These are phyloP conservation scores for Carex scoparia DNA, from an alignment of 176 grass and related monocot genomes.

Conservation along the genomic window DNA sequence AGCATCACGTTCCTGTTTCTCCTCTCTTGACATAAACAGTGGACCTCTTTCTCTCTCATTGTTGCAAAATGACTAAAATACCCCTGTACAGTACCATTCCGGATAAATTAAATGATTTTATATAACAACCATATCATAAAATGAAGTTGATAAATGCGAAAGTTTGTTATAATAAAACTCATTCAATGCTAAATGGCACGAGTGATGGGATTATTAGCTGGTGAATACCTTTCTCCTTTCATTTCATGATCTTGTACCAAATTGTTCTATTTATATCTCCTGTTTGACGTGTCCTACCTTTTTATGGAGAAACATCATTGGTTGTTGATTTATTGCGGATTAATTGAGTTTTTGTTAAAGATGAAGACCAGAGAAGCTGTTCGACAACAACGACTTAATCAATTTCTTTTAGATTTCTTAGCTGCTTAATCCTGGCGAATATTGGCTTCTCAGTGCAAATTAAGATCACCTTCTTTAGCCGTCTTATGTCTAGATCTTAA, in stretches of 20 bases:
- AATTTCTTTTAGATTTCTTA: no score
- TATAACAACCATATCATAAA: neutral
- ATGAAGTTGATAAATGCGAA: neutral
- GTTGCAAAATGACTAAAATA: neutral
- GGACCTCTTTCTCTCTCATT: neutral
- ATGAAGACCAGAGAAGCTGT: neutral
- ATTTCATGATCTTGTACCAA: neutral
- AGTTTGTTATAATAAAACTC: neutral
- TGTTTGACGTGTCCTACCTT: no score
- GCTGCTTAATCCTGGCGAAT: no score
- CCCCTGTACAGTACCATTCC: neutral
- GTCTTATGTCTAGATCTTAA: no score
- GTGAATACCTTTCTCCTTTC: neutral
- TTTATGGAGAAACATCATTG: neutral
- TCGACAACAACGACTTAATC: no score
- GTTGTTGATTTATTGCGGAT: neutral
- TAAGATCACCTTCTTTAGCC: no score
- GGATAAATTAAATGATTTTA: no score
- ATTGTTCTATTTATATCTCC: neutral
- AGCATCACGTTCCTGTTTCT: conserved; percentile 7
- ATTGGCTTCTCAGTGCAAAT: no score
- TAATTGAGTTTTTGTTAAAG: neutral
- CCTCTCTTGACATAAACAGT: conserved; percentile 8
- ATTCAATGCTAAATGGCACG: neutral
- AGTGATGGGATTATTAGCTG: neutral